Evolutionary conservation across 2,329 filamentous ascomycete species (phyloP).

Genomic region (Epichloe gansuensis): DNA sequence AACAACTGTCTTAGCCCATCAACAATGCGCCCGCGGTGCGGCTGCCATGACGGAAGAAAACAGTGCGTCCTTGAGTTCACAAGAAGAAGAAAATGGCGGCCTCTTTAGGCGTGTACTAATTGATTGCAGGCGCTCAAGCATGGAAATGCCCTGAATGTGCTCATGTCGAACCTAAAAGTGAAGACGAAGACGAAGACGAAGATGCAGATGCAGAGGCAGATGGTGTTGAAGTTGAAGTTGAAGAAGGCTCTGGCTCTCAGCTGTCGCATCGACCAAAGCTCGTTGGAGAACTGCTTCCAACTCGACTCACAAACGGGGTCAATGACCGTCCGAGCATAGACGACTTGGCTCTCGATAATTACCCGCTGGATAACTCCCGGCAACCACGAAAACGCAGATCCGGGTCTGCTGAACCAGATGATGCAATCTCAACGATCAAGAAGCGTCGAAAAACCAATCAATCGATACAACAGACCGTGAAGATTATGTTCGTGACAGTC

Average conservation of each 20-base stretch:
- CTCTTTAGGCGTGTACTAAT: constrained; percentile 12
- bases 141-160: constrained; percentile 43
- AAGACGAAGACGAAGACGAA: constrained; percentile 6
- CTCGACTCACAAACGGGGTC: constrained; percentile 28
- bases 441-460: constrained; percentile 39
- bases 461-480: constrained; percentile 29
- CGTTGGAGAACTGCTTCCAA: constrained; percentile 19
- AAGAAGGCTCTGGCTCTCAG: constrained; percentile 15
- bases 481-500: constrained; percentile 19
- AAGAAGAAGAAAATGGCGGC: background rate
- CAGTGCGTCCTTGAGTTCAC: constrained; percentile 12
- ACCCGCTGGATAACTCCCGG: constrained; percentile 64
- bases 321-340: constrained; percentile 59
- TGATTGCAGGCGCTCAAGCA: constrained; percentile 24
- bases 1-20: constrained; percentile 57
- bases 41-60: constrained; percentile 23
- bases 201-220: constrained; percentile 20
- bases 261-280: constrained; percentile 25
- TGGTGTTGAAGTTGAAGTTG: constrained; percentile 13
- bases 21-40: constrained; percentile 72
- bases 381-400: constrained; percentile 76
- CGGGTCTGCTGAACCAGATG: constrained; percentile 54
- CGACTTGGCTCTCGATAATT: constrained; percentile 57
- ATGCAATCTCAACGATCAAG: constrained; percentile 37
- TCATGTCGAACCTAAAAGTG: constrained; percentile 15